Base-by-base conservation (phyloP, 169 alveolate species). In the Cryptosporidium ubiquitum region DNA sequence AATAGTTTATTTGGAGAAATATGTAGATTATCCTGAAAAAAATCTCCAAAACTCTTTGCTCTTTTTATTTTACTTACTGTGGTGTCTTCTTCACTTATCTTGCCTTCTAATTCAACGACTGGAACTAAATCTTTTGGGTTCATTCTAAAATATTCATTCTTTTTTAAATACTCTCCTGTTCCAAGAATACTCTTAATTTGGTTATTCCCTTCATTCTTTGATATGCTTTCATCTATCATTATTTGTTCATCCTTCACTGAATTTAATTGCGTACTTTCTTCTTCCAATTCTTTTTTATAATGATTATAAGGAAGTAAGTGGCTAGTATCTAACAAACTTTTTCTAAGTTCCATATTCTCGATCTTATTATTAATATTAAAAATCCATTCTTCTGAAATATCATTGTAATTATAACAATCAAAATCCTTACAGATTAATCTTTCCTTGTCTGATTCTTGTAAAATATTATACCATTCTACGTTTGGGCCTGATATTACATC, bases 401-500 rank as follows among this genome's bases (percentile, higher is more conserved):
- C 75, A 64, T 61, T 61, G n/a, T 26, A 58, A 47, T 58, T 23
- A 26, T 79, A 61, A 55, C n/a, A 26, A 14, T 18, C n/a, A 1
- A 26, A 47, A 64, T 33, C 71, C 71, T 37, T 26, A 37, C 10
- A 64, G 10, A 64, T 33, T 49, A 31, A 20, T 12, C 26, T 47
- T 12, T 18, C 37, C 33, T 40, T 69, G 26, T 61, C 66, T 40
- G 40, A 35, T 12, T 60, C 69, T 1, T 18, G 5, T 29, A 33
- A 23, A 58, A 3, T 26, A 29, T 39, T 42, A 9, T 4, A 26
- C 68, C 52, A 73, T 14, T 26, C 47, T n/a, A 55, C 52, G 35
- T 20, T 73, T 14, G 89, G 89, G 2, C 89, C 89, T 0, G 89
- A 37, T 23, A 79, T 79, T 16, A 79, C 39, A 64, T 79, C 89